Evolutionary conservation across 768 basidiomycete species (phyloP).

Genomic region (Leccinum barrowsii): DNA sequence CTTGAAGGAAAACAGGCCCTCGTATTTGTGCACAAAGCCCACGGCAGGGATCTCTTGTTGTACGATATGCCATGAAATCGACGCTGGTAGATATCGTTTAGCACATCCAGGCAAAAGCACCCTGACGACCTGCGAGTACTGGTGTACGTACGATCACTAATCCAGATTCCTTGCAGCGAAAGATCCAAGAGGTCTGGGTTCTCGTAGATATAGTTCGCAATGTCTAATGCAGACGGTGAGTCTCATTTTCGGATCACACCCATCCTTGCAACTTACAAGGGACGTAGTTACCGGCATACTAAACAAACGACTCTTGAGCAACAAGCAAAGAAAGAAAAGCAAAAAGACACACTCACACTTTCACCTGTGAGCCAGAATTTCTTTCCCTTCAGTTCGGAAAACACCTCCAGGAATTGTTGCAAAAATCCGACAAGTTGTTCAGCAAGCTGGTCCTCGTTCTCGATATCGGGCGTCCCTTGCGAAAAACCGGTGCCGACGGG

Average conservation of each 20-base stretch:
- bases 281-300: slow-evolving; percentile 76
- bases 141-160: slow-evolving; percentile 56
- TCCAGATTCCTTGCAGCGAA: slow-evolving; percentile 67
- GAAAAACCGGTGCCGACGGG: slow-evolving; percentile 80
- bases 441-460: slow-evolving; percentile 57
- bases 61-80: slow-evolving; percentile 58
- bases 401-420: slow-evolving; percentile 72
- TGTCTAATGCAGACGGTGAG: slow-evolving; percentile 41
- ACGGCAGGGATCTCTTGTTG: slow-evolving; percentile 71
- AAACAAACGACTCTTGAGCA: background rate
- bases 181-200: slow-evolving; percentile 52
- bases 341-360: slow-evolving; percentile 48
- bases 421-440: slow-evolving; percentile 56
- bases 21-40: slow-evolving; percentile 68
- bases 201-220: slow-evolving; percentile 69
- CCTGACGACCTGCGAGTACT: background rate
- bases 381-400: slow-evolving; percentile 68
- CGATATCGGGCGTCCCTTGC: slow-evolving; percentile 61
- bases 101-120: background rate
- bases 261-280: slow-evolving; percentile 40
- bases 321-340: background rate
- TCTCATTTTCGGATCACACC: slow-evolving; percentile 23
- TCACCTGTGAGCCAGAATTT: slow-evolving; percentile 70
- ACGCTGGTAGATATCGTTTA: slow-evolving; percentile 36
- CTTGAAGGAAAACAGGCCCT: slow-evolving; percentile 72